Base-by-base conservation (phyloP, 495 filamentous ascomycete species). In the Aspergillus panamensis region DNA sequence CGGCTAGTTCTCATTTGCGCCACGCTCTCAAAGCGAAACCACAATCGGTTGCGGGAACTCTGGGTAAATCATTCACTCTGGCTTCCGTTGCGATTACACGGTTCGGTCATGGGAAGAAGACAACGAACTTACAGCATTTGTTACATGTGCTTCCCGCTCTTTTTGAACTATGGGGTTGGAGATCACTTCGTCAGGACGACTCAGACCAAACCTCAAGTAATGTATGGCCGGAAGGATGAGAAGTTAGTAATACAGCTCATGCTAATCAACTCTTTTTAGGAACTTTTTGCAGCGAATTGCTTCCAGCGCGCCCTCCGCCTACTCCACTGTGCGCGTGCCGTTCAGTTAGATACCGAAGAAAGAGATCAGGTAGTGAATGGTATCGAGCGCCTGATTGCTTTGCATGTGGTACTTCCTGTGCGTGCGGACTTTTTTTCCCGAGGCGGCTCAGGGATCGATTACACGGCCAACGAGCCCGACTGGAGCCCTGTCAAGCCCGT, bases 381-480 rank as follows among this genome's bases (percentile, higher is more conserved):
- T 14, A 48, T 95, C 4, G 84, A 89, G 55, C 78, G 79, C 2
- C 75, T 91, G 17, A 64, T 92, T 51, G 80, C 83, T n/a, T 78
- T 80, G 29, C 86, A 91, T 73, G 76, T 95, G 31, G 77, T 95
- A 17, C 70, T 86, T 2, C 90, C 89, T 4, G 82, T 84, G 31
- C 84, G 84, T 49, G 68, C 76, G 4, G 73, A 75, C 3, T 88
- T 84, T 64, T 72, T 77, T 42, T 79, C 63, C 12, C 50, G 69
- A 53, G 75, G 74, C 29, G 70, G 74, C 19, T 73, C 72, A 43
- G 75, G 75, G 12, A 78, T 79, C 39, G 73, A 77, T 49, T 79
- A 79, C 60, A 75, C 76, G 13, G 61, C 69, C 33, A 69, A 65
- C 13, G 71, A 77, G 48, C 76, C 76, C 0, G 71, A 79, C 49